A percentile compares a stretch with the other conserved stretches of the same genome.
Evolutionary conservation across 257 asterid genomes (phyloP).

Genomic region (Nicotiana noctiflora): DNA sequence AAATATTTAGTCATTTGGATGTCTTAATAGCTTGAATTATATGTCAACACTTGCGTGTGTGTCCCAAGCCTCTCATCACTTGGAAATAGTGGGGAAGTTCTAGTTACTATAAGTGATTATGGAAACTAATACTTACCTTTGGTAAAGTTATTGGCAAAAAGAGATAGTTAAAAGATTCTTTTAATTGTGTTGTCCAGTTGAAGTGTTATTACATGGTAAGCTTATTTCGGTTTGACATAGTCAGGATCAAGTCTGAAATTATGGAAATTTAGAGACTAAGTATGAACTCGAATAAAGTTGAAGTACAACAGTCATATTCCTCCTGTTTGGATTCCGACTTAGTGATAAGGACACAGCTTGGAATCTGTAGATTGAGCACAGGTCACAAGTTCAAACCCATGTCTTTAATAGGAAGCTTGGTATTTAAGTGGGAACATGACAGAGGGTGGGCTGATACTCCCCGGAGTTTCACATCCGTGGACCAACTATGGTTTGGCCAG

Average conservation of each 20-base stretch:
- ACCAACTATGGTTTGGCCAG: not conserved
- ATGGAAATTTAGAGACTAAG: not conserved
- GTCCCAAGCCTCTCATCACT: not conserved
- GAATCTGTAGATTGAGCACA: not conserved
- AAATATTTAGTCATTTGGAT: too few species aligned
- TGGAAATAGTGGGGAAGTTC: not conserved
- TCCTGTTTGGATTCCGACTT: not conserved
- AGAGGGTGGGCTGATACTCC: not conserved
- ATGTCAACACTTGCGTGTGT: too few species aligned
- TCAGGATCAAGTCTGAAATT: not conserved
- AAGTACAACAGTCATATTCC: not conserved
- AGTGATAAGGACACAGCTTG: not conserved
- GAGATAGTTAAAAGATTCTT: not conserved
- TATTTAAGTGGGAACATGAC: not conserved
- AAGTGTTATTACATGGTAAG: not conserved
- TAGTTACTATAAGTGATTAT: not conserved
- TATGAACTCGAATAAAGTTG: not conserved
- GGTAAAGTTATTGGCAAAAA: not conserved
- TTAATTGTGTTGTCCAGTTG: not conserved
- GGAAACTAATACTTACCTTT: not conserved
- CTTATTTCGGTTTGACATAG: not conserved
- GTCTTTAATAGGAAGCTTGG: not conserved
- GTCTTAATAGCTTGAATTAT: too few species aligned
- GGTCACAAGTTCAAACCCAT: not conserved
- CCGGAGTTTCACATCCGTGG: not conserved